Conservation (phyloP, 106 monocot genomes). For the Platanthera guangdongensis region DNA sequence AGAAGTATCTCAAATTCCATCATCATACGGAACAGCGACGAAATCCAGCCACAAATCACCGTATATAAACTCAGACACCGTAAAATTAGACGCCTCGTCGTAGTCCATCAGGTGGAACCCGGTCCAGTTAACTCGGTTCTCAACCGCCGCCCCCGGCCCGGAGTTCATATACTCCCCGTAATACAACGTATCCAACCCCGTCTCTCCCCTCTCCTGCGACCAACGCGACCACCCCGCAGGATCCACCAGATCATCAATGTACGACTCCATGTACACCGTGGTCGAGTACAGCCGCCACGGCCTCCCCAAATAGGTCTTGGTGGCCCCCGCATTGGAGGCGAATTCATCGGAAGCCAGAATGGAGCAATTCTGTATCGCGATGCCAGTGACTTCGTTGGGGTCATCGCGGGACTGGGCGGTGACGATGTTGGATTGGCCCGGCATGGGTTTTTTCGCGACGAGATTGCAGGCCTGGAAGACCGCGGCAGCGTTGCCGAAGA, state of each 20-base stretch:
- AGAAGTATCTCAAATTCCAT: constrained; percentile 18
- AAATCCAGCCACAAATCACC: constrained; percentile 38
- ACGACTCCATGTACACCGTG: constrained; percentile 65
- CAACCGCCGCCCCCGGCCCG: constrained; percentile 31
- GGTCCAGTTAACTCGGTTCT: constrained; percentile 31
- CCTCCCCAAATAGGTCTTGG: constrained; percentile 56
- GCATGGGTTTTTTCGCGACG: constrained; percentile 26
- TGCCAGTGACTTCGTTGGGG: constrained; percentile 47
- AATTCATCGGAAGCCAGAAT: constrained; percentile 35
- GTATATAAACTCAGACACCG: constrained; percentile 30
- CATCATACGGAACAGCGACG: constrained; percentile 18
- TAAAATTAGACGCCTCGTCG: constrained; percentile 36
- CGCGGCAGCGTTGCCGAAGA: constrained; percentile 64
- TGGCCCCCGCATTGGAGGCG: background rate
- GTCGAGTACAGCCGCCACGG: constrained; percentile 70
- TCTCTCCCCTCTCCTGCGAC: constrained; percentile 16
- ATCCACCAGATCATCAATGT: constrained; percentile 43
- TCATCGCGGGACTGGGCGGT: constrained; percentile 54
- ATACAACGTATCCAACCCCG: constrained; percentile 33
- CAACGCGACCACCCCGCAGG: constrained; percentile 59
- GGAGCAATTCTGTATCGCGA: constrained; percentile 48
- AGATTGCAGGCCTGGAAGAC: constrained; percentile 49
- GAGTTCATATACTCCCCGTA: constrained; percentile 44
- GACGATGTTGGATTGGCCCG: constrained; percentile 45
- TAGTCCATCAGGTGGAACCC: constrained; percentile 43